Evolutionary conservation across 108 stramenopile genomes (phyloP), one percentile per base, ranked within the genome.

Genomic region (Conticribra weissflogii): DNA sequence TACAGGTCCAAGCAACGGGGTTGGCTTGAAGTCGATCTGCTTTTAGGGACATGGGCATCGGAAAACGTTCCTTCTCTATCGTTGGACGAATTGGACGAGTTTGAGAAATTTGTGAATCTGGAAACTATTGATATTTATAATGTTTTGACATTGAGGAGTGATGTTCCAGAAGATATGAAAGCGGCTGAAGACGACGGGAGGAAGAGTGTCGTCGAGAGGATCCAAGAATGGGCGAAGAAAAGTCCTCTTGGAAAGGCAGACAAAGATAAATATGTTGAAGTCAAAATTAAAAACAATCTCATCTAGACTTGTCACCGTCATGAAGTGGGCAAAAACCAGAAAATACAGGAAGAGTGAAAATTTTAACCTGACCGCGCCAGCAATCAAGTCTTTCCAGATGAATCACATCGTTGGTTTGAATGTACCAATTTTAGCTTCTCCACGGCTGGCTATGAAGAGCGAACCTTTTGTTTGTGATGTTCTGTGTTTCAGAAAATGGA

Each of bases 71-170:
- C 86, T 9, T 53, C 18, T 1, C 74, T 99, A 17, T 53, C 81
- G 1, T 48, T 62, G 15, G 81, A 83, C 31, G 94, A 99, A 72
- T 58, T 97, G 33, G 94, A 97, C 67, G 69, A 98, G 50, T 99
- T 92, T 75, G 98, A 99, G 77, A 76, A 81, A 46, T 97, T 99
- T 72, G 94, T 99, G 0, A 98, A 99, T 72, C 70, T 86, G 74
- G 98, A 99, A 74, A 99, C 99, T 4, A 95, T 99, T 63, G 99
- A 99, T 74, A 98, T 99, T 32, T 99, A 97, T 86, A 99, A 98
- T 76, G 90, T 97, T 47, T 78, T 99, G 60, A 95, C 97, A 1
- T 66, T 96, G 25, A 76, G 95, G 66, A 70, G 72, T 17, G 90
- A 91, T 77, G 76, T 91, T 24, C 95, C 95, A 4, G 89, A 91